phyloP scores from a whole-genome alignment of 352 stramenopile species.

The Pythium rhizo-oryzae region DNA sequence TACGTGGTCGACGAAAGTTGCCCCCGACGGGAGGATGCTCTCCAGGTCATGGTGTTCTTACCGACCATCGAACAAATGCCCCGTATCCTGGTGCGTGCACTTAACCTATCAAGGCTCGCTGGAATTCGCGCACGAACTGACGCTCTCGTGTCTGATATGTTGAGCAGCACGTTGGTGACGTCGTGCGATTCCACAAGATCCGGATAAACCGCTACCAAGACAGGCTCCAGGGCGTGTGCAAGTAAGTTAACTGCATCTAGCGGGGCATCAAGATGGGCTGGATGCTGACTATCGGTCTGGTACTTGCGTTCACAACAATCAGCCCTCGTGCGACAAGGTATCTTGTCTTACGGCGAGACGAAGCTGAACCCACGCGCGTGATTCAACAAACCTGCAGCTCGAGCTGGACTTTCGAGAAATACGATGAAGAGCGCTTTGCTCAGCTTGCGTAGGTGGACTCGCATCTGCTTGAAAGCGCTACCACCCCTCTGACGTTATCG shows the following conservation, averaged over 20 bases:
- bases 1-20: conserved; percentile 68
- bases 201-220: conserved; percentile 67
- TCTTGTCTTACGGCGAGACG: conserved; percentile 51
- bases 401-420: conserved; percentile 64
- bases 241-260: conserved; percentile 44
- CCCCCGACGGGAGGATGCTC: conserved; percentile 49
- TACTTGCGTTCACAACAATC: not conserved
- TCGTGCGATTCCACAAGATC: conserved; percentile 81
- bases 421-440: conserved; percentile 45
- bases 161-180: conserved; percentile 62
- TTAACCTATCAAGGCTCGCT: not conserved
- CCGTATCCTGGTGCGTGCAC: conserved; percentile 48
- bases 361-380: conserved; percentile 26
- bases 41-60: conserved; percentile 73
- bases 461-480: not conserved
- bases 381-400: conserved; percentile 54
- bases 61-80: conserved; percentile 61
- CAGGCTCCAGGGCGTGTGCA: conserved; percentile 56
- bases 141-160: not conserved
- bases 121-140: too few relatives aligned
- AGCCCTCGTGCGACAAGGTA: conserved; percentile 54
- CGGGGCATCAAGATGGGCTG: too few relatives aligned
- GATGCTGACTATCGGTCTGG: not conserved
- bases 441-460: conserved; percentile 28
- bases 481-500: not conserved